Conservation (phyloP, 768 basidiomycete genomes). For the Grammothele lineata region DNA sequence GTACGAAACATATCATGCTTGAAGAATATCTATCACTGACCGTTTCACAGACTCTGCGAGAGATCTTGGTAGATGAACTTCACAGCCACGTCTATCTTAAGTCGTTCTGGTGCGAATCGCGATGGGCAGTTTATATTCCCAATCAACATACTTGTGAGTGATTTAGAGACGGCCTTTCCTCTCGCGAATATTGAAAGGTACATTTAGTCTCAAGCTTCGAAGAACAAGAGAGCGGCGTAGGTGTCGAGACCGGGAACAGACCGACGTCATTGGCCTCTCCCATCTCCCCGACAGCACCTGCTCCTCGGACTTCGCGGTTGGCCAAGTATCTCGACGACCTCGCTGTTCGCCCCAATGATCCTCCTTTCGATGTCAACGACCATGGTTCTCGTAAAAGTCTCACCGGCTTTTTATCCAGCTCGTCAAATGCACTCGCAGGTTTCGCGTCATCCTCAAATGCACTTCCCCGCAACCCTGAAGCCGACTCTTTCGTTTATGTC, state of each 20-base stretch:
- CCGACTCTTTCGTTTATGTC: slow-evolving; percentile 90
- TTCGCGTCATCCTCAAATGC: slow-evolving; percentile 14
- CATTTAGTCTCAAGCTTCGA: slow-evolving; percentile 58
- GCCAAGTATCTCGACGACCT: slow-evolving; percentile 62
- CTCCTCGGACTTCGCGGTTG: slow-evolving; percentile 44
- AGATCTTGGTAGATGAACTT: slow-evolving; percentile 92
- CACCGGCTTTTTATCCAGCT: slow-evolving; percentile 17
- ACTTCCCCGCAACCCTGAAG: slow-evolving; percentile 65
- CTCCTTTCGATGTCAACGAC: slow-evolving; percentile 62
- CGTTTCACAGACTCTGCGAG: slow-evolving; percentile 67
- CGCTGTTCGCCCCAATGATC: slow-evolving; percentile 70
- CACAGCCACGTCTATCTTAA: slow-evolving; percentile 98
- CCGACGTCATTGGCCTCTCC: slow-evolving; percentile 35
- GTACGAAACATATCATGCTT: slow-evolving; percentile 41
- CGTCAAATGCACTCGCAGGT: slow-evolving; percentile 17
- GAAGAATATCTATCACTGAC: not conserved
- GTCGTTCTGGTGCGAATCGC: slow-evolving; percentile 90
- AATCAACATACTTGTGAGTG: slow-evolving; percentile 74
- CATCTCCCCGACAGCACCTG: slow-evolving; percentile 34
- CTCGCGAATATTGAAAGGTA: too few relatives aligned
- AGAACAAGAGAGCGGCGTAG: slow-evolving; percentile 47
- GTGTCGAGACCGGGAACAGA: slow-evolving; percentile 19
- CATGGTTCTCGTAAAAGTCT: slow-evolving; percentile 25
- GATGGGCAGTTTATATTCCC: slow-evolving; percentile 82
- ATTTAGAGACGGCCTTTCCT: too few relatives aligned